Base-by-base conservation (phyloP, 164 flowering plant genomes). In the Chimonanthus salicifolius region DNA sequence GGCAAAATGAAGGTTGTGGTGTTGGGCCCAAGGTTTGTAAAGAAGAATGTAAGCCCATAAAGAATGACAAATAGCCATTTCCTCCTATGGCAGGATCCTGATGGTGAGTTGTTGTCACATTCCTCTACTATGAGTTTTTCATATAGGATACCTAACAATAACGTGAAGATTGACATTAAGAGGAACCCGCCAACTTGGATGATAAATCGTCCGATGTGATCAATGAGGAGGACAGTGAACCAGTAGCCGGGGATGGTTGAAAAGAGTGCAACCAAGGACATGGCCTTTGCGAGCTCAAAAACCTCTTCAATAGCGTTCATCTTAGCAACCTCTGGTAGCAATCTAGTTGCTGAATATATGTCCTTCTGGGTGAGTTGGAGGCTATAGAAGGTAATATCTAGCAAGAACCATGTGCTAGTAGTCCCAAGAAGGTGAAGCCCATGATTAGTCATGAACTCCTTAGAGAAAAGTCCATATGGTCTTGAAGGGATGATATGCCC, bases 11-110 rank as follows among this genome's bases (percentile, higher is more conserved):
- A 86, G 46, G 89, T 86, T 2, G 86, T 87, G 76, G 78, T 80
- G 72, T 87, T 87, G n/a, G 88, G 88, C 47, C 89, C 87, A 47
- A 87, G 85, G 68, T 87, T 87, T 0, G 90, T 82, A 67, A 85
- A 87, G 68, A 87, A 87, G 67, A 87, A 80, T n/a, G 89, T 84
- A 0, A 80, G 72, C 3, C 80, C 84, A 47, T 82, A 86, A 20
- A 86, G 71, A 45, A 72, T 47, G 0, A 72, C 80, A 51, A 87
- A 87, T 49, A 58, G 21, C 2, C 0, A 2, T 4, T 51, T 47
- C 18, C 83, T 67, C 3, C 85, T 82, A 13, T 70, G 70, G 47
- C 86, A 83, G 68, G n/a, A 83, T 15, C 78, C 79, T 0, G 21
- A 33, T 3, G 79, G 67, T 15, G 45, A 6, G 5, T 58, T 2